Conservation (phyloP, 73 alveolate genomes). For the Urostyla sp. region DNA sequence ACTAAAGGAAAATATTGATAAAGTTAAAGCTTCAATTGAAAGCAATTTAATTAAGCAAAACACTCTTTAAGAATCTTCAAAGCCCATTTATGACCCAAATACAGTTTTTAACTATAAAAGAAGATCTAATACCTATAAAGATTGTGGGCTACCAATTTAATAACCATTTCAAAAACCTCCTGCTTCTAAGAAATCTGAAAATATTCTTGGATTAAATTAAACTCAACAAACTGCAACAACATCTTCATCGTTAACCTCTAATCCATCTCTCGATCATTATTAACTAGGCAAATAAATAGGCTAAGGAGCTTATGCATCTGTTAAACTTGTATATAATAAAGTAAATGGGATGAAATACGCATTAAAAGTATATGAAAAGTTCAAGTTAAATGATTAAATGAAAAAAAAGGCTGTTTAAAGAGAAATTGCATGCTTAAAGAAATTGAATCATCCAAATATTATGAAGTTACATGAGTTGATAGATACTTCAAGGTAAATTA, state of each 20-base stretch:
- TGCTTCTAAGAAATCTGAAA: background rate
- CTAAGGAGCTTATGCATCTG: constrained; percentile 70
- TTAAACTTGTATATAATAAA: constrained; percentile 51
- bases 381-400: constrained; percentile 36
- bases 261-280: constrained; percentile 33
- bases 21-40: too few relatives aligned
- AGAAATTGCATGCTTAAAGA: constrained; percentile 49
- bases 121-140: background rate
- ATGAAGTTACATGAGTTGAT: constrained; percentile 77
- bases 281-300: constrained; percentile 54
- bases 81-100: background rate
- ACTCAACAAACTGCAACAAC: constrained; percentile 16
- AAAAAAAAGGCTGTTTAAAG: constrained; percentile 52
- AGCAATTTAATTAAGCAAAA: too few relatives aligned
- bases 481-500: constrained; percentile 78
- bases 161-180: background rate
- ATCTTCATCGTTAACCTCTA: background rate
- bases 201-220: background rate
- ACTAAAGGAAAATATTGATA: constrained; percentile 1
- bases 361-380: constrained; percentile 51
- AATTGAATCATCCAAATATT: constrained; percentile 85
- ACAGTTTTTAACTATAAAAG: background rate
- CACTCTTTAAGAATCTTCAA: too few relatives aligned
- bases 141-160: background rate
- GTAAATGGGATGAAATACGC: constrained; percentile 26